Percentiles rank a stretch among this genome's conserved stretches.
These are phyloP conservation scores for Cladosporium velox DNA, from an alignment of 2,329 filamentous ascomycete species.

Conservation along the genomic window DNA sequence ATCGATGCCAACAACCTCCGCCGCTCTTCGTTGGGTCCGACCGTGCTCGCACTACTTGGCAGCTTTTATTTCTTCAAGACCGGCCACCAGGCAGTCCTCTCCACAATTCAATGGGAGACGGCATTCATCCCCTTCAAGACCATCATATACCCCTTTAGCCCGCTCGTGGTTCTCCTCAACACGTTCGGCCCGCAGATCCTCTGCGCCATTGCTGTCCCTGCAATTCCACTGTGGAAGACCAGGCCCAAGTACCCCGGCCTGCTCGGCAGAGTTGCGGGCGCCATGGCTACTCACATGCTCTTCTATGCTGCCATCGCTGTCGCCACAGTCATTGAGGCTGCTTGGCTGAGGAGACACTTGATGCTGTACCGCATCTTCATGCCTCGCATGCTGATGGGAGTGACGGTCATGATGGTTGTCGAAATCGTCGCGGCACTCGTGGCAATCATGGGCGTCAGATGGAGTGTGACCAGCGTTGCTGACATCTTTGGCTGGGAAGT, in stretches of 20 bases:
- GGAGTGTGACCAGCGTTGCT: conserved; percentile 74
- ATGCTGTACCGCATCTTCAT: conserved; percentile 96
- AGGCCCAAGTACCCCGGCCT: conserved; percentile 66
- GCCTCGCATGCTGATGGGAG: conserved; percentile 85
- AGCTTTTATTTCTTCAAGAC: conserved; percentile 98
- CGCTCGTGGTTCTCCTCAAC: conserved; percentile 78
- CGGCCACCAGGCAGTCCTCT: conserved; percentile 85
- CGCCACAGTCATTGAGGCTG: conserved; percentile 88
- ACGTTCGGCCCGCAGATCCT: conserved; percentile 88
- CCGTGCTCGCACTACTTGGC: conserved; percentile 83
- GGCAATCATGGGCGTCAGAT: conserved; percentile 71
- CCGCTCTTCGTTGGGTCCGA: conserved; percentile 74
- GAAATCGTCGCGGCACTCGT: conserved; percentile 74
- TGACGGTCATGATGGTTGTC: conserved; percentile 69
- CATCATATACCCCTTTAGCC: conserved; percentile 87
- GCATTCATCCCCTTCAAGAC: conserved; percentile 86
- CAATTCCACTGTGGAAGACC: conserved; percentile 86
- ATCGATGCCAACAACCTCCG: conserved; percentile 63
- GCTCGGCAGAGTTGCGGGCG: conserved; percentile 69
- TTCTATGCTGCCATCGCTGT: conserved; percentile 83
- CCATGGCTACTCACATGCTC: conserved; percentile 71
- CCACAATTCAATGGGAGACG: conserved; percentile 91
- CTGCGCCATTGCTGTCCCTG: conserved; percentile 74
- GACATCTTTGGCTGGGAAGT: conserved; percentile 84
- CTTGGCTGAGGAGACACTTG: conserved; percentile 81